phyloP scores from a whole-genome alignment of 106 monocot genomes.

The Phalaenopsis equestris region DNA sequence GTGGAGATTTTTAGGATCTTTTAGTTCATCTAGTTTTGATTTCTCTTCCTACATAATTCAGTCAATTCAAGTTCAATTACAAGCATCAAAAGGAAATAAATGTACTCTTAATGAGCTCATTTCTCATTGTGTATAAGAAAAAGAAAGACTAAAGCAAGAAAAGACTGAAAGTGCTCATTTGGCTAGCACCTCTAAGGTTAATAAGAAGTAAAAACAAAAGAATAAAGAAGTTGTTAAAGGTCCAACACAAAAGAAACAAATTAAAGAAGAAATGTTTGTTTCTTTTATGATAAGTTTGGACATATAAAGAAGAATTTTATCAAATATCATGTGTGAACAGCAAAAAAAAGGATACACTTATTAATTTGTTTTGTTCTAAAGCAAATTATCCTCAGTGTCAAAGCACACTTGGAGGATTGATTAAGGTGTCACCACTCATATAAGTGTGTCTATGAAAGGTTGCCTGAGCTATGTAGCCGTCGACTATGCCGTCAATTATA shows the following conservation, averaged over 20 bases:
- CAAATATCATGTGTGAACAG: not conserved
- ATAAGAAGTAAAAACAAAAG: not conserved
- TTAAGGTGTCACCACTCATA: not conserved
- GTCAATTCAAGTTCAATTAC: constrained; percentile 1
- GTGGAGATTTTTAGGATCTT: too few species aligned
- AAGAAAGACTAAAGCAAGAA: not conserved
- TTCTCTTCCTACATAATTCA: not conserved
- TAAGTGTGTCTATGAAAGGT: not conserved
- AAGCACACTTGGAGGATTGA: not conserved
- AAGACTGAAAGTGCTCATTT: constrained; percentile 4
- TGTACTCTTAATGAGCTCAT: constrained; percentile 9
- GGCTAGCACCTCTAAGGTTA: not conserved
- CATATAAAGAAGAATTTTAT: not conserved
- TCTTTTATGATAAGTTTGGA: not conserved
- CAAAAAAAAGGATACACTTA: not conserved
- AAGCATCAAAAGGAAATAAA: constrained; percentile 7
- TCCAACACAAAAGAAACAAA: not conserved
- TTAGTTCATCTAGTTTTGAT: too few species aligned
- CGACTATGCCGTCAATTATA: too few species aligned
- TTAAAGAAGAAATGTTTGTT: not conserved
- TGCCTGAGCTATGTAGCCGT: not conserved
- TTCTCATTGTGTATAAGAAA: not conserved
- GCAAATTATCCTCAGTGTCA: not conserved
- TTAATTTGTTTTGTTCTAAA: not conserved
- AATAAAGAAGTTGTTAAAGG: not conserved